Evolutionary conservation across 208 protist genomes (phyloP).

Genomic region (Trypanosoma theileri): DNA sequence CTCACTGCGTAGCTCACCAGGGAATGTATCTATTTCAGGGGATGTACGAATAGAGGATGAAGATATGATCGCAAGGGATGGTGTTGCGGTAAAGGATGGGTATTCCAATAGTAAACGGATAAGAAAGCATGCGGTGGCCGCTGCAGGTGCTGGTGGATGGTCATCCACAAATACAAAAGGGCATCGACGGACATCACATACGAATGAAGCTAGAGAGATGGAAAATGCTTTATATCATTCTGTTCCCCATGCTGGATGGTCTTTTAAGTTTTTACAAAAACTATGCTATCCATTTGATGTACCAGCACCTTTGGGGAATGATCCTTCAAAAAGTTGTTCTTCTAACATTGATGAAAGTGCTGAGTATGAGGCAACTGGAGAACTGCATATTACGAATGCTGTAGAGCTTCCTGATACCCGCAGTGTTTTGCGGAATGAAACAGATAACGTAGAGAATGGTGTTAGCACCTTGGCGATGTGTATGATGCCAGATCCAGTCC

Average conservation of each 20-base stretch:
- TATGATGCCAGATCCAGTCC: slow-evolving; percentile 72
- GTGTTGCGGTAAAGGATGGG: too few relatives aligned
- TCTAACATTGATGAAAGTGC: slow-evolving; percentile 7
- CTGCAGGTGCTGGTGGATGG: neutral
- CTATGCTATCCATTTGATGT: slow-evolving; percentile 70
- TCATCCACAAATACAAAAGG: neutral
- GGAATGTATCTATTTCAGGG: neutral
- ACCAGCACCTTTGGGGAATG: neutral
- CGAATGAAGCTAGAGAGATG: slow-evolving; percentile 6
- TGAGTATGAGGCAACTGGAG: slow-evolving; percentile 26
- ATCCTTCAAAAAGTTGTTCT: neutral
- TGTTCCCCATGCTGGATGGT: slow-evolving; percentile 34
- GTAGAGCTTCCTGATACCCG: slow-evolving; percentile 5
- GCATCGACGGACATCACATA: neutral
- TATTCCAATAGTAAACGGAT: too few relatives aligned
- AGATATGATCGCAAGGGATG: neutral
- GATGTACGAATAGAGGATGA: neutral
- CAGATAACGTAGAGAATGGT: slow-evolving; percentile 42
- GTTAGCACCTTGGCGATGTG: slow-evolving; percentile 71
- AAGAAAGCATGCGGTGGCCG: neutral
- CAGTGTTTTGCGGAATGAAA: slow-evolving; percentile 20
- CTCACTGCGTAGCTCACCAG: slow-evolving; percentile 13
- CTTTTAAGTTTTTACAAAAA: slow-evolving; percentile 64
- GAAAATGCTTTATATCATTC: slow-evolving; percentile 51
- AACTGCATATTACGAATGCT: slow-evolving; percentile 8